These are phyloP conservation scores for Eucalyptus regnans DNA, from an alignment of 345 rosid species.

Conservation along the genomic window DNA sequence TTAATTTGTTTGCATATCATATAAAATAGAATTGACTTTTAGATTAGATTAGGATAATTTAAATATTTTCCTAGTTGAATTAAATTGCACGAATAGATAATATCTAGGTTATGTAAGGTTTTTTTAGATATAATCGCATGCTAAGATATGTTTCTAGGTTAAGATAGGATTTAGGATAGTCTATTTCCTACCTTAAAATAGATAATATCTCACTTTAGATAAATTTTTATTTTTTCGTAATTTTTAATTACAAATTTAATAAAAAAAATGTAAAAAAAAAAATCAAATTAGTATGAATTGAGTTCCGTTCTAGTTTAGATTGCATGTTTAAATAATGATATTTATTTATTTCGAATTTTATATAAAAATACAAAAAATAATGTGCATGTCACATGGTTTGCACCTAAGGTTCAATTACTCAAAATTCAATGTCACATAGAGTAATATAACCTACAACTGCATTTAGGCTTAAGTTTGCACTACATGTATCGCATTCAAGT, in stretches of 20 bases:
- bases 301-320: not conserved
- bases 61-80: not conserved
- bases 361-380: not conserved
- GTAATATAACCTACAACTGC: not conserved
- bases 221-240: too few relatives aligned
- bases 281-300: not conserved
- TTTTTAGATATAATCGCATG: not conserved
- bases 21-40: not conserved
- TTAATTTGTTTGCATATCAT: not conserved
- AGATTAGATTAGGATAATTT: not conserved
- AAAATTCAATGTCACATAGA: not conserved
- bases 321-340: not conserved
- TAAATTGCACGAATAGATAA: not conserved
- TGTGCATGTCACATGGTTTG: not conserved
- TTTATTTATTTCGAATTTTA: too few relatives aligned
- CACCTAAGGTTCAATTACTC: not conserved
- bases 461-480: not conserved
- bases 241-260: too few relatives aligned
- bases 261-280: too few relatives aligned
- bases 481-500: not conserved
- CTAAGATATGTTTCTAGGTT: not conserved
- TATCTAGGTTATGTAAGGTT: not conserved
- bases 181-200: not conserved
- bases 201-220: not conserved
- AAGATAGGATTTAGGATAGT: too few relatives aligned